Evolutionary conservation across 768 basidiomycete species (phyloP).

Genomic region (Mycena alexandri): DNA sequence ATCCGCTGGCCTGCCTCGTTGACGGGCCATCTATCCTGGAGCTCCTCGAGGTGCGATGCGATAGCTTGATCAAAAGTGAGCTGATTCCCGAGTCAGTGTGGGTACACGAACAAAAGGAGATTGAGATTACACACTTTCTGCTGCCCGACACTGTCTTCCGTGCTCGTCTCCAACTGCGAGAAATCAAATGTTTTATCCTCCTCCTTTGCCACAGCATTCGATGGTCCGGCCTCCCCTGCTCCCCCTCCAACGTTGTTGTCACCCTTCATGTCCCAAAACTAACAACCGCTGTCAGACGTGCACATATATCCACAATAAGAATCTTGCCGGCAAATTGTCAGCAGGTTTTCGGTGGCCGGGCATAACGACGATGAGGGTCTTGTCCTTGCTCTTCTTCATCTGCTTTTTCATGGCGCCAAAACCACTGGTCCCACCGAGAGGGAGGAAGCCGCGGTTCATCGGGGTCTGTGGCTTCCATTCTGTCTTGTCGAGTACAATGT

Average conservation of each 20-base stretch:
- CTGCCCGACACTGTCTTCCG: neutral
- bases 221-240: neutral
- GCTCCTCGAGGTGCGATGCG: neutral
- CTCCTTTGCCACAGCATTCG: neutral
- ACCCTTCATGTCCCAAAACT: neutral
- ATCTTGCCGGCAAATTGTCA: neutral
- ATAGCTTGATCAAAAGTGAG: neutral
- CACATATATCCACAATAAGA: neutral
- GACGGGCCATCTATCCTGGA: neutral
- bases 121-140: neutral
- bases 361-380: neutral
- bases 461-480: slow-evolving; percentile 10
- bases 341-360: neutral
- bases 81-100: neutral
- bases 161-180: neutral
- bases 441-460: neutral
- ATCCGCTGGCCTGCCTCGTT: neutral
- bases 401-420: neutral
- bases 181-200: neutral
- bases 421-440: neutral
- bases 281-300: neutral
- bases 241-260: neutral
- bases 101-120: neutral
- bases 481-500: neutral
- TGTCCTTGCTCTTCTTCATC: neutral